A percentile compares a stretch with the other conserved stretches of the same genome.
These are phyloP conservation scores for Fusarium caatingaense DNA, from an alignment of 2,329 filamentous ascomycete genomes.

Conservation along the genomic window DNA sequence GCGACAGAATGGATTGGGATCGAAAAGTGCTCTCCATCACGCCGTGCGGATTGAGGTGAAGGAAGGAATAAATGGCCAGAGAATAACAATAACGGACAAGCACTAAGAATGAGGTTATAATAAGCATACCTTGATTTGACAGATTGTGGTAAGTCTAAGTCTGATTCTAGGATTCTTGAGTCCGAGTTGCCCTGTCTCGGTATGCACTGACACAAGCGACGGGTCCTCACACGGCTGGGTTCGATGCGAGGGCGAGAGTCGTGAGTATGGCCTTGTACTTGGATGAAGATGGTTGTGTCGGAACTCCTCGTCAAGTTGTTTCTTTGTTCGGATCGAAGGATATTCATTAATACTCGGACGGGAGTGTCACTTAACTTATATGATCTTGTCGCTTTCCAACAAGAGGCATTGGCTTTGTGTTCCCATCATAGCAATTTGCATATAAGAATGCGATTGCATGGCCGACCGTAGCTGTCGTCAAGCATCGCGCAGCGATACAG, in stretches of 20 bases:
- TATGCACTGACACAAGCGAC: constrained; percentile 25
- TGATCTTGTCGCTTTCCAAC: constrained; percentile 9
- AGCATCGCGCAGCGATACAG: constrained; percentile 30
- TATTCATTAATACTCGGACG: constrained; percentile 6
- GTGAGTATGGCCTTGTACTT: not conserved
- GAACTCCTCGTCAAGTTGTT: not conserved
- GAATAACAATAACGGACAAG: not conserved
- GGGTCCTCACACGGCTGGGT: constrained; percentile 14
- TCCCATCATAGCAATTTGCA: constrained; percentile 29
- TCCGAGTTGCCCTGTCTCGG: constrained; percentile 16
- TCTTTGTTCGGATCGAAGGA: constrained; percentile 3
- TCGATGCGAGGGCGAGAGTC: not conserved
- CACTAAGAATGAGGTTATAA: not conserved
- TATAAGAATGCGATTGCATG: constrained; percentile 18
- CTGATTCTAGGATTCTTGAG: constrained; percentile 1
- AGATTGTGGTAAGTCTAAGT: constrained; percentile 17
- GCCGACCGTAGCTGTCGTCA: constrained; percentile 24
- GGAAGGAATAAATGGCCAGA: constrained; percentile 1
- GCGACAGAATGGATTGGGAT: constrained; percentile 5
- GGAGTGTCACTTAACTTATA: constrained; percentile 44
- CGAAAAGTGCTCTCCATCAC: constrained; percentile 10
- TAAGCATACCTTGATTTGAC: constrained; percentile 15
- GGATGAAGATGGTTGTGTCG: not conserved
- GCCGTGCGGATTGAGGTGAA: constrained; percentile 14
- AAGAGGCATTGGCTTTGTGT: constrained; percentile 26